A percentile compares a stretch with the other conserved stretches of the same genome.
phyloP scores from a whole-genome alignment of 78 protist species.

The Carpediemonas membranifera region DNA sequence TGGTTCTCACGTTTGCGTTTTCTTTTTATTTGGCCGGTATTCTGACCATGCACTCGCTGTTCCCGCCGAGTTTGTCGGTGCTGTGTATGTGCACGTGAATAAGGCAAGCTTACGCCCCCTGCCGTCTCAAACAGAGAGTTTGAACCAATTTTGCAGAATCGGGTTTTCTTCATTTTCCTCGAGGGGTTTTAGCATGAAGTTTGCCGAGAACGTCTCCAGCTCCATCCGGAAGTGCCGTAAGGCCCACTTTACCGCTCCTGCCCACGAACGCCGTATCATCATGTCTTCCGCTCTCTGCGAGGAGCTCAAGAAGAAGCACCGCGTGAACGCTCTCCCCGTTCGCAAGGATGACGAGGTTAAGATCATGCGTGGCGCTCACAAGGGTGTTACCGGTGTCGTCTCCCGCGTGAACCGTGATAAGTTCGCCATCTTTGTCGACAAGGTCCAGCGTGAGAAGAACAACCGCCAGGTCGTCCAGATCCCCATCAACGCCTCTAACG shows the following conservation, averaged over 20 bases:
- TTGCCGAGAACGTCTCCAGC: no score
- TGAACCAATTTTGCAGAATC: no score
- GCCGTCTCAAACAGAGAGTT: no score
- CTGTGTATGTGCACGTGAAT: no score
- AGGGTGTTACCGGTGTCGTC: conserved; percentile 10
- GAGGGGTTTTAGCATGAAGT: no score
- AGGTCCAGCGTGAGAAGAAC: conserved; percentile 68
- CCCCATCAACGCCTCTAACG: conserved; percentile 62
- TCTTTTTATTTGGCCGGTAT: no score
- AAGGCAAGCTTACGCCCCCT: no score
- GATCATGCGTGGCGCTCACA: conserved; percentile 6
- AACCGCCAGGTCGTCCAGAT: conserved; percentile 70
- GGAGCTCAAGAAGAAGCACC: conserved; percentile 84
- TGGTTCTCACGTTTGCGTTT: no score
- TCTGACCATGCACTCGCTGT: no score
- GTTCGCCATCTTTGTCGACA: conserved; percentile 84
- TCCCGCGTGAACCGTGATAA: conserved; percentile 77
- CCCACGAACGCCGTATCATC: conserved; percentile 65
- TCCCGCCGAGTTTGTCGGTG: no score
- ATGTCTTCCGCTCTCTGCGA: conserved; percentile 89
- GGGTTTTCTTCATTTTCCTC: no score
- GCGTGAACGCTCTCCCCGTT: conserved; percentile 87
- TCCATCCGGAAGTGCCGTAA: conserved; percentile 87
- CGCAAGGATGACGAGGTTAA: conserved; percentile 95
- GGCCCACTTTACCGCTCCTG: conserved; percentile 96